Evolutionary conservation across 2,329 filamentous ascomycete species (phyloP), one percentile per base, ranked within the genome.

Genomic region (Sporothrix phasma): DNA sequence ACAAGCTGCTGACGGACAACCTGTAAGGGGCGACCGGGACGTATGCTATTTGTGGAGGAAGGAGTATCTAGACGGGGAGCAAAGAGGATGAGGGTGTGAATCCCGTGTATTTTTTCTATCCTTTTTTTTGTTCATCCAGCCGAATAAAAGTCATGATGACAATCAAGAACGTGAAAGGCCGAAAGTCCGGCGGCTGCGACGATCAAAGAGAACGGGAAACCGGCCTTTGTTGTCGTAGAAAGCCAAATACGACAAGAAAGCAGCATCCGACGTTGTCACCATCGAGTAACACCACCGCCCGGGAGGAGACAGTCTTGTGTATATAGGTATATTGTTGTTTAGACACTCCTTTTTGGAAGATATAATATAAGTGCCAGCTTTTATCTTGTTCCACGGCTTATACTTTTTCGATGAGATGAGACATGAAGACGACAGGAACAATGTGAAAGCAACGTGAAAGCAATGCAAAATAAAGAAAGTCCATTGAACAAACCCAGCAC

Each of bases 1-100:
- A 99, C 90, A 99, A 97, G 88, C 88, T 96, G 77, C 89, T 99
- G 76, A 92, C 85, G 72, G 94, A 99, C 80, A 84, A 88, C 78
- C 83, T 99, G 89, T 99, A 96, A 90, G 92, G 71, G 24, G 31
- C 19, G n/a, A 10, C 7, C 7, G n/a, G 17, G 29, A 29, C 7
- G 7, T n/a, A 31, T 10, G 1, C 24, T 34, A 19, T 8, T 59
- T 22, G 34, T 26, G 31, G 31, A 4, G 31, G 31, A 22, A 41
- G 37, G 37, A 17, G 17, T 5, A n/a, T n/a, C 5, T 15, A 43
- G 41, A 13, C 34, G 17, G 41, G 41, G 17, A 43, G 19, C 41
- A 43, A 53, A 53, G 10, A 31, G 8, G 58, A 45, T 2, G 41
- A 15, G 58, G 26, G 43, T 26, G 29, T 39, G 8, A 43, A 22